These are phyloP conservation scores for Solanum sparsipilum DNA, from an alignment of 257 asterid genomes.

Conservation along the genomic window DNA sequence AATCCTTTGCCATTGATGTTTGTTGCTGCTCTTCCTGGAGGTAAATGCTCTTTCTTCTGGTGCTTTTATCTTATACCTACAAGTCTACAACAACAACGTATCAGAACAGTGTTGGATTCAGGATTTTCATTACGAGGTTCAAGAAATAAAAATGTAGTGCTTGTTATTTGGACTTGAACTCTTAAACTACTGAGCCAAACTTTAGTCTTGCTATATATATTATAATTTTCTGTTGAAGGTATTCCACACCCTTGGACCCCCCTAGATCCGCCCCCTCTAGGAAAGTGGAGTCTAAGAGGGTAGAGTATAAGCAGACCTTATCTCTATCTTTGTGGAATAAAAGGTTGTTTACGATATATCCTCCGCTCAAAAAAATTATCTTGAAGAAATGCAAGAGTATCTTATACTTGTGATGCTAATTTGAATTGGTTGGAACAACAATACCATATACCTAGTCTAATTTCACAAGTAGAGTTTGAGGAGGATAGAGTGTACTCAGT, in stretches of 20 bases:
- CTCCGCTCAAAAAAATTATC: background rate
- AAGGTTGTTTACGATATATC: background rate
- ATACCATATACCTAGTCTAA: background rate
- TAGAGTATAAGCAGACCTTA: rapidly evolving
- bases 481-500: background rate
- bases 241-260: background rate
- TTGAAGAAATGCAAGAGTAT: background rate
- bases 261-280: background rate
- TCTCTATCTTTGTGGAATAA: background rate
- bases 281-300: too few species aligned
- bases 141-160: background rate
- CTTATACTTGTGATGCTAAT: background rate
- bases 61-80: background rate
- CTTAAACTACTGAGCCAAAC: background rate
- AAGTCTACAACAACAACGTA: background rate
- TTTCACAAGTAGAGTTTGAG: background rate
- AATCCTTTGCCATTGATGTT: conserved; percentile 45
- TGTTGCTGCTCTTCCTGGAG: conserved; percentile 80
- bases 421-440: background rate
- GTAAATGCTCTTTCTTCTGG: conserved; percentile 15
- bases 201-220: background rate
- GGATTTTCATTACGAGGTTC: background rate
- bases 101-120: background rate
- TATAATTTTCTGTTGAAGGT: background rate
- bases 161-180: background rate